Evolutionary conservation across 208 protist species (phyloP), one percentile per base, ranked within the genome.

Genomic region (Leishmania gerbilli): DNA sequence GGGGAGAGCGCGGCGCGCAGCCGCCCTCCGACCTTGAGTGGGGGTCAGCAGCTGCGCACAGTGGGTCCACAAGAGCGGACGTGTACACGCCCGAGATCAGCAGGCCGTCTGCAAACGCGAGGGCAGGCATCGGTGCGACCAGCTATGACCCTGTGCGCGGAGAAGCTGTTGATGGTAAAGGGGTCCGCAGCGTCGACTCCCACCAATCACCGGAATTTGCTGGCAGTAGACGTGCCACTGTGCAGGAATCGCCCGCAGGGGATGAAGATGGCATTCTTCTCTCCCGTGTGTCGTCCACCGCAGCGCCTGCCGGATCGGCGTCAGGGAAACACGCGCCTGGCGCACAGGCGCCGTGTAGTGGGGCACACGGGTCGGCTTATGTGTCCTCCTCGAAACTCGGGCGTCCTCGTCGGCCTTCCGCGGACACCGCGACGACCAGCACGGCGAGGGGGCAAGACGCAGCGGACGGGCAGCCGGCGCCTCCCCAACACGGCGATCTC

Each of bases 401-500:
- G 27, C 24, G 27, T 34, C 45, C 15, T 21, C 15, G 79, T 19
- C 47, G 19, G 13, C 13, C 51, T 55, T 21, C 56, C 42, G 37
- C 24, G n/a, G 67, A 11, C n/a, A 58, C 53, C 19, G 47, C 71
- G 62, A 67, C 62, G 27, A 13, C 45, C 40, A 13, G 42, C 69
- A 53, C 27, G n/a, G 45, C 17, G 27, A 53, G 40, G 15, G 40
- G 27, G 40, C 45, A 34, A 34, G 37, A 51, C 11, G 24, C 69
- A 4, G 45, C 27, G n/a, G 27, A 31, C 45, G 45, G 27, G 27
- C 45, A 74, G 24, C 53, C 51, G 72, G 37, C 53, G 17, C 49
- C 42, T 34, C 76, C 77, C 9, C 71, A 85, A 27, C 82, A 79
- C 19, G 82, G 82, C 24, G 82, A 85, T 76, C 40, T 85, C 67